Percentiles rank a stretch among this genome's conserved stretches.
Evolutionary conservation across 257 asterid genomes (phyloP).

Genomic region (Solanum sparsipilum): DNA sequence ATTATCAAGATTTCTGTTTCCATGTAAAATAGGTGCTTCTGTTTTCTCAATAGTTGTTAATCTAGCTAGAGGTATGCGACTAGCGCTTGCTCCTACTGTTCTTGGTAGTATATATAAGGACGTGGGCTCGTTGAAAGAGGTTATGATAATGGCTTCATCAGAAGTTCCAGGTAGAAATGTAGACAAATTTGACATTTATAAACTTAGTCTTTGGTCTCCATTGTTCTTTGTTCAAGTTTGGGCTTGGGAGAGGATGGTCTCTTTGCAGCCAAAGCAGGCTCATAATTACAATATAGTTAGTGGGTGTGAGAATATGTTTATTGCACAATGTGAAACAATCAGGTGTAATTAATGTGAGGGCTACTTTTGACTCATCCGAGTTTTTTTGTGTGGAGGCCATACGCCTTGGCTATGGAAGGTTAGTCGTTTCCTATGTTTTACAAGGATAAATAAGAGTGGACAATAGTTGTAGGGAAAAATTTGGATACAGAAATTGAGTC

Average conservation of each 20-base stretch:
- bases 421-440: constrained; percentile 17
- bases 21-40: background rate
- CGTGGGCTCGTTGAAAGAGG: background rate
- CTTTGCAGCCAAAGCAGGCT: constrained; percentile 1
- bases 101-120: background rate
- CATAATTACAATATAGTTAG: constrained; percentile 2
- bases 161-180: background rate
- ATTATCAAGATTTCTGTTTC: background rate
- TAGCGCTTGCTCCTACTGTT: background rate
- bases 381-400: constrained; percentile 20
- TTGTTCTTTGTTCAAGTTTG: constrained; percentile 25
- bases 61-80: constrained; percentile 15
- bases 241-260: constrained; percentile 28
- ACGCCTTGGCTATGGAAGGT: constrained; percentile 7
- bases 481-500: constrained; percentile 4
- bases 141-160: background rate
- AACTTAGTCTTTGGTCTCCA: constrained; percentile 10
- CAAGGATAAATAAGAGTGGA: constrained; percentile 5
- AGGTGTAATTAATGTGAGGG: constrained; percentile 12
- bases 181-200: background rate
- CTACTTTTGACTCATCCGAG: constrained; percentile 9
- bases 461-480: background rate
- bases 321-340: constrained; percentile 7
- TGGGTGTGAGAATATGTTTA: constrained; percentile 5
- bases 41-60: constrained; percentile 7